Base-by-base conservation (phyloP, 164 flowering plant genomes). In the Houttuynia cordata region DNA sequence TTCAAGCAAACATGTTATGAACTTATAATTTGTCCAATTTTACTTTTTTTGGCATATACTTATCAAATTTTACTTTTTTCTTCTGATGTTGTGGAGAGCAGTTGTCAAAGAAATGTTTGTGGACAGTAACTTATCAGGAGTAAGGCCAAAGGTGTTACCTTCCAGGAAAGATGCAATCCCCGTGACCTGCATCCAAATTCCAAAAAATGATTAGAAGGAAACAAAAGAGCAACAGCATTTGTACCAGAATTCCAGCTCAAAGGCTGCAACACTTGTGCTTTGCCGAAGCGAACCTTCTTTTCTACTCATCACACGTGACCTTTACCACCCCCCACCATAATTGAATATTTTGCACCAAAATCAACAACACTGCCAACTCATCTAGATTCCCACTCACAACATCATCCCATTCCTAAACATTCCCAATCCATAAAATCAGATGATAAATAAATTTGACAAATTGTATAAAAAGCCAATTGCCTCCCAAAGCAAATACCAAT, bases 141-240 rank as follows among this genome's bases (percentile, higher is more conserved):
- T 51, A 71, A 39, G 54, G 18, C 37, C 42, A 45, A 57, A 42
- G 49, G 12, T 42, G 49, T 3, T 67, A 92, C 98, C 98, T 92
- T 75, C 98, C 98, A 58, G 98, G 96, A 78, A 85, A 92, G 61
- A 87, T 63, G 68, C 98, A 92, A 68, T 58, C 76, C 74, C 88
- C 98, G 66, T 83, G 91, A 83, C 98, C 98, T 92, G 89, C 72
- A 56, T 18, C 22, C 14, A 58, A 37, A 14, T 3, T 7, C 17
- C 17, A 10, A 42, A 14, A 42, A 42, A 42, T 42, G 49, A 8
- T 42, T 8, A 42, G 49, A 42, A 42, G 49, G 17, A 42, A 42
- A 42, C 49, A 42, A 42, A 42, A 42, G 49, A 42, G 55, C 45
- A 63, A 40, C 60, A 42, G 49, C 41, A 50, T 20, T 7, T 23